Base-by-base conservation (phyloP, 495 filamentous ascomycete genomes). In the Trichoderma erinaceum region DNA sequence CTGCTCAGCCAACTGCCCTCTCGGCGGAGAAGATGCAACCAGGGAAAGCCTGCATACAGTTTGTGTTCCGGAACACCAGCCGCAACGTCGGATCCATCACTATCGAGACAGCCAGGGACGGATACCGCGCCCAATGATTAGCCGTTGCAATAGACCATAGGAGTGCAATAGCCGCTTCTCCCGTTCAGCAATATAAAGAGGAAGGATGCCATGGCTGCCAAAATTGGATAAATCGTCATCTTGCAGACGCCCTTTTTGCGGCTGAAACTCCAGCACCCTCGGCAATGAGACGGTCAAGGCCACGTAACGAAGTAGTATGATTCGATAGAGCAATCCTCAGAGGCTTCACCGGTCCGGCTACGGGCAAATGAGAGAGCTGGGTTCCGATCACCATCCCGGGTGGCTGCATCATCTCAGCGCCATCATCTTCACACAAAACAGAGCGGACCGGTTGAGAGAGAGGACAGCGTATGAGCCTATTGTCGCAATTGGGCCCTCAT, bases 391-490 rank as follows among this genome's bases (percentile, higher is more conserved):
- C 56, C 56, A 27, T 61, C 25, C 16, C 56, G 56, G 56, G 56
- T 61, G 56, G 56, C 56, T 61, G 56, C 56, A 61, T 61, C 23
- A 61, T 61, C 56, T 61, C 56, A 29, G 56, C 56, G 10, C 56
- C 56, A 61, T 18, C 18, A n/a, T 16, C 44, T 48, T 48, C 56
- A 13, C 56, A 61, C 56, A 61, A 32, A 61, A 61, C 0, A 25
- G 56, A 61, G 27, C 56, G 56, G 56, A 29, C 56, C 56, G 56
- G 56, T 18, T 52, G n/a, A 21, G n/a, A 25, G n/a, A 25, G 23
- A 61, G 56, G 56, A 61, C 56, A 61, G 25, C 25, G 27, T 29
- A 35, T 21, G 48, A 18, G 25, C 4, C 56, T 23, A 35, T 32
- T 32, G 56, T 32, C 25, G 25, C 56, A 61, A 25, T 29, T 61